Evolutionary conservation across 495 filamentous ascomycete genomes (phyloP).

Genomic region (Astrocystis sublimbata): DNA sequence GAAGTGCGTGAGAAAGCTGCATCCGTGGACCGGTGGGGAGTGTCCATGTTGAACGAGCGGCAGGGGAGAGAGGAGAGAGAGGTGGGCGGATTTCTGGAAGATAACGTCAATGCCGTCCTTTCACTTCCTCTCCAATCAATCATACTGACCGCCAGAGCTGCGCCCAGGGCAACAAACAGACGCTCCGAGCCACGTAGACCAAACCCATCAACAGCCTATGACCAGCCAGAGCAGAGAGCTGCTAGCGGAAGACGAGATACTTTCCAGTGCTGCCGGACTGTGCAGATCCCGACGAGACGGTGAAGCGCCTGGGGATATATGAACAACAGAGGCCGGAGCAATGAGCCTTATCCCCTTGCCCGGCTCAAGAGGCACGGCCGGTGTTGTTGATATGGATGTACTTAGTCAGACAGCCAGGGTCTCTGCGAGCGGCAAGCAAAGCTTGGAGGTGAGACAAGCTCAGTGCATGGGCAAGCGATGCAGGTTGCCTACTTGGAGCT

Average conservation of each 20-base stretch:
- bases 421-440: not conserved
- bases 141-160: slow-evolving; percentile 3
- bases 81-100: slow-evolving; percentile 13
- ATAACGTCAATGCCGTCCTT: slow-evolving; percentile 4
- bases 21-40: slow-evolving; percentile 11
- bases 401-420: slow-evolving; percentile 11
- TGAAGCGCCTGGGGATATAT: not conserved
- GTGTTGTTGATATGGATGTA: not conserved
- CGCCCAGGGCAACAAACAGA: slow-evolving; percentile 28
- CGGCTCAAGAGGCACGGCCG: not conserved
- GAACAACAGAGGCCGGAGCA: not conserved
- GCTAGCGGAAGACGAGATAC: not conserved
- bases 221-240: not conserved
- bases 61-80: slow-evolving; percentile 12
- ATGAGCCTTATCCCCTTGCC: not conserved
- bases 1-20: slow-evolving; percentile 11
- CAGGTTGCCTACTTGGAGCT: too few relatives aligned
- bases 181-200: not conserved
- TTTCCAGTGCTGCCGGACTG: not conserved
- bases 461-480: not conserved
- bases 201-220: not conserved
- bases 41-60: slow-evolving; percentile 28
- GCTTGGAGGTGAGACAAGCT: not conserved
- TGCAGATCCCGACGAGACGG: not conserved
- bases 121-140: slow-evolving; percentile 24